phyloP scores from a whole-genome alignment of 305 asterid species.

The Caryopteris hybrid region DNA sequence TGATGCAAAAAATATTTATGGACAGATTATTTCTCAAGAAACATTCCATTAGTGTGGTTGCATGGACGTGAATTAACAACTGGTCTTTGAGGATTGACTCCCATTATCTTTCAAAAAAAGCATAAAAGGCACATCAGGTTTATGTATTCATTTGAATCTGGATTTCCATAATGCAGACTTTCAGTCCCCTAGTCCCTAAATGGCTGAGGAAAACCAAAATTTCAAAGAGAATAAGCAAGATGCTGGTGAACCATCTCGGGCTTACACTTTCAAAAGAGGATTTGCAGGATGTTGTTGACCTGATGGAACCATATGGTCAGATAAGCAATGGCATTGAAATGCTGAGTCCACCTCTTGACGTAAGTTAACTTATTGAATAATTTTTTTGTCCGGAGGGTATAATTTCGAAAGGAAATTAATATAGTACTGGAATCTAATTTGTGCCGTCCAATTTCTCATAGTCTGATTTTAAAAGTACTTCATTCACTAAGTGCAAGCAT shows the following conservation, averaged over 20 bases:
- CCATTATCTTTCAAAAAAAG: constrained; percentile 1
- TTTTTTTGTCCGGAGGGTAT: constrained; percentile 2
- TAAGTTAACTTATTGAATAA: constrained; percentile 32
- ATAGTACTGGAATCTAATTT: constrained; percentile 3
- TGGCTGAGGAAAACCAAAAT: constrained; percentile 75
- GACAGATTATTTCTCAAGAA: background rate
- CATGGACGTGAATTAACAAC: background rate
- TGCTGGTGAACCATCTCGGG: constrained; percentile 84
- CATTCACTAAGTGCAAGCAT: background rate
- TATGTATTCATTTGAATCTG: constrained; percentile 8
- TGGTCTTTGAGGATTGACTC: background rate
- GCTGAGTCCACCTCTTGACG: constrained; percentile 81
- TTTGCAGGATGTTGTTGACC: constrained; percentile 82
- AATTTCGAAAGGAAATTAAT: constrained; percentile 12
- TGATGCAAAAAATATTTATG: background rate
- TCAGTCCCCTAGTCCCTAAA: constrained; percentile 58
- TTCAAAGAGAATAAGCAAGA: constrained; percentile 53
- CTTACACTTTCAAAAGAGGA: constrained; percentile 82
- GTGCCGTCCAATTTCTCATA: background rate
- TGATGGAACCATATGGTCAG: constrained; percentile 97
- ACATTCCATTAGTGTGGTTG: background rate
- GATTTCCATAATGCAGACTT: constrained; percentile 56
- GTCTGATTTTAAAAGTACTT: background rate
- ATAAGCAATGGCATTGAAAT: constrained; percentile 76
- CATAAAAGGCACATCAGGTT: constrained; percentile 2